Conservation (phyloP, 345 rosid genomes). For the Microcos paniculata region DNA sequence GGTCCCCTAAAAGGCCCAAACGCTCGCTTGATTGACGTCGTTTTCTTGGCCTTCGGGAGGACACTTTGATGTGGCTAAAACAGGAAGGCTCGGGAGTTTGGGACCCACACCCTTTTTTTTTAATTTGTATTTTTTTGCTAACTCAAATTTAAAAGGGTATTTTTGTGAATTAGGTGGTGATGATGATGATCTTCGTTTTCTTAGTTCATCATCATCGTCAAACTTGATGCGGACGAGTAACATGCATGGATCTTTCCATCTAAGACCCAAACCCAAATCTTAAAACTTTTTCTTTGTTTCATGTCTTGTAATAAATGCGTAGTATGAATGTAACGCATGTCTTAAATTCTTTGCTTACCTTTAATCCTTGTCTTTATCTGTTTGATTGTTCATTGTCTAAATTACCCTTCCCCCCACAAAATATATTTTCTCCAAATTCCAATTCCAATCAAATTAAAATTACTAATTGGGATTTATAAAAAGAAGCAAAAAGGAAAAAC, state of each 20-base stretch:
- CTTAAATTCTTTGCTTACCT: neutral
- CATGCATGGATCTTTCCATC: conserved; percentile 8
- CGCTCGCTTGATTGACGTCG: conserved; percentile 16
- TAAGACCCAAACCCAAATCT: neutral
- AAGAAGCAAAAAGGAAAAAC: too few relatives aligned
- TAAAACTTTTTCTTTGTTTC: neutral
- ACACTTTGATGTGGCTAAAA: neutral
- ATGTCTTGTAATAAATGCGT: neutral
- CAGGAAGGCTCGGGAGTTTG: too few relatives aligned
- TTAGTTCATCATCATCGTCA: neutral
- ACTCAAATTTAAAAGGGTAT: neutral
- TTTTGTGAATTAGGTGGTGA: neutral
- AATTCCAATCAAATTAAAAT: too few relatives aligned
- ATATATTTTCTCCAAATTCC: too few relatives aligned
- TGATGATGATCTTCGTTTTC: neutral
- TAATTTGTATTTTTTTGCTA: neutral
- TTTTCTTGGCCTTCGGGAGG: conserved; percentile 9
- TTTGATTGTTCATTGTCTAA: neutral
- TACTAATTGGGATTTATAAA: too few relatives aligned
- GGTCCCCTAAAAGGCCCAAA: conserved; percentile 21
- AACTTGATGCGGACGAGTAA: conserved; percentile 5
- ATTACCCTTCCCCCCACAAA: neutral
- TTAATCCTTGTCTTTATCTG: neutral
- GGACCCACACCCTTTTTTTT: neutral
- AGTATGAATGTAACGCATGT: neutral